Evolutionary conservation across 2,329 filamentous ascomycete genomes (phyloP).

Genomic region (Verticillium klebahnii): DNA sequence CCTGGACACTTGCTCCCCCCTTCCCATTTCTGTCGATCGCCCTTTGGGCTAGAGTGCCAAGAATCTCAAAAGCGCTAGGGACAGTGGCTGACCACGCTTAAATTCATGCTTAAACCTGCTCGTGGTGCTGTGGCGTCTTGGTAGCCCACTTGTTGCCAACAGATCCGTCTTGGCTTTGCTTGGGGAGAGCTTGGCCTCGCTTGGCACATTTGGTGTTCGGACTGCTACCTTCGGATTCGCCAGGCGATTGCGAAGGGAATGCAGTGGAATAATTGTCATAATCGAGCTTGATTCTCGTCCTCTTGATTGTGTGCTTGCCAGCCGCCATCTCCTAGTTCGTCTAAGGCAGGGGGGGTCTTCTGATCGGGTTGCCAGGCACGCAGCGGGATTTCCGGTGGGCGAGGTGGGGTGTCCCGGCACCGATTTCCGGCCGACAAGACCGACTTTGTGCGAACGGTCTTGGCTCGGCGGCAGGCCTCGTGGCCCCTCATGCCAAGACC

Average conservation of each 20-base stretch:
- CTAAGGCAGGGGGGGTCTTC: not conserved
- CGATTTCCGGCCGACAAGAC: not conserved
- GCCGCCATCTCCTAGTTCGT: too few species aligned
- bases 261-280: not conserved
- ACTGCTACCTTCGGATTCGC: not conserved
- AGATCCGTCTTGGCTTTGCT: slow-evolving; percentile 6
- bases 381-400: not conserved
- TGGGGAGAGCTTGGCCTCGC: not conserved
- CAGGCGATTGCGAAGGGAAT: not conserved
- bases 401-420: not conserved
- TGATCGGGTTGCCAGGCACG: not conserved
- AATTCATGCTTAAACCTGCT: slow-evolving; percentile 43
- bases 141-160: slow-evolving; percentile 3
- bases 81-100: slow-evolving; percentile 41
- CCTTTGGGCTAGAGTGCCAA: slow-evolving; percentile 26
- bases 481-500: not conserved
- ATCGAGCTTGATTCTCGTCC: too few species aligned
- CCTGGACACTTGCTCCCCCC: not conserved
- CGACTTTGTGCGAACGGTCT: not conserved
- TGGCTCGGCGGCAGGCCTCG: not conserved
- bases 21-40: not conserved
- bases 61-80: slow-evolving; percentile 18
- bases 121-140: slow-evolving; percentile 8
- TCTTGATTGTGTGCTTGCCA: too few species aligned
- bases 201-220: not conserved